Conservation (phyloP, 352 stramenopile species). For the Achlya hypogyna region DNA sequence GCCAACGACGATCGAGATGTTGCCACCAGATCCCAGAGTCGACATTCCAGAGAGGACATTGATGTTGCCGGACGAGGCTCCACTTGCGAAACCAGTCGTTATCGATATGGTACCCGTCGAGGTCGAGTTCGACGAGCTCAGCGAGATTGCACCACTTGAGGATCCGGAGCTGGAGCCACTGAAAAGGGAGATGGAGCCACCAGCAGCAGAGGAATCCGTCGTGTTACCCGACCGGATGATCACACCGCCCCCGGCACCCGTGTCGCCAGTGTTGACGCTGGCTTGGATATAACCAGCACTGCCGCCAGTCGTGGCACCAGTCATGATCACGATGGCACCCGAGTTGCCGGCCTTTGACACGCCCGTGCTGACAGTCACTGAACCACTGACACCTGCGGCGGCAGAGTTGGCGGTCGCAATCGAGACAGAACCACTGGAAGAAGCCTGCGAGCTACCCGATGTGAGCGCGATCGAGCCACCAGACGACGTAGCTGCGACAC, state of each 20-base stretch:
- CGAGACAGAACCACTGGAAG: too few relatives aligned
- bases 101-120: background rate
- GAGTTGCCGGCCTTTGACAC: too few relatives aligned
- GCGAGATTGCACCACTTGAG: constrained; percentile 16
- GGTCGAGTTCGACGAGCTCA: background rate
- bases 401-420: too few relatives aligned
- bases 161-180: background rate
- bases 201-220: constrained; percentile 23
- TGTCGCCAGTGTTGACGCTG: constrained; percentile 31
- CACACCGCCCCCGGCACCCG: constrained; percentile 31
- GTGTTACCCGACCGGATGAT: constrained; percentile 34
- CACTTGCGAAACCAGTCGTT: background rate
- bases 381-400: too few relatives aligned
- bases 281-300: constrained; percentile 33
- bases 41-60: background rate
- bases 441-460: too few relatives aligned
- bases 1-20: constrained; percentile 19
- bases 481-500: too few relatives aligned
- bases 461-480: too few relatives aligned
- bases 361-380: too few relatives aligned
- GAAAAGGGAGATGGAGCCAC: constrained; percentile 12
- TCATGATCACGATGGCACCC: too few relatives aligned
- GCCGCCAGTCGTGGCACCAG: constrained; percentile 25
- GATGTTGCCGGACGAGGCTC: background rate
- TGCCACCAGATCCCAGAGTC: constrained; percentile 8